Percentiles rank a stretch among this genome's conserved stretches.
Evolutionary conservation across 179 eudicot species (phyloP).

Genomic region (Beta corolliflora): DNA sequence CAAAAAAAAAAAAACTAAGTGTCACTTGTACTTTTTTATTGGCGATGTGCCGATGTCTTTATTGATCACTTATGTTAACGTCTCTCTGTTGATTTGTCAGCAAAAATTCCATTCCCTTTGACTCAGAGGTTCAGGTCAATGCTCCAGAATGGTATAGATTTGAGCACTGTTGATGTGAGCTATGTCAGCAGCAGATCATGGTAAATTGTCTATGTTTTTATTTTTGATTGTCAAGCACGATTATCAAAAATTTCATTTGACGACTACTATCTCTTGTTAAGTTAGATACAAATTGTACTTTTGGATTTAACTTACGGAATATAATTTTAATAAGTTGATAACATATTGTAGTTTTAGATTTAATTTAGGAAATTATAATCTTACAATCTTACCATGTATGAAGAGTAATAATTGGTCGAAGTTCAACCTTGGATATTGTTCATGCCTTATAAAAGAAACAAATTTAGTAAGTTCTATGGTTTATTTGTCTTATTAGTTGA

Average conservation of each 20-base stretch:
- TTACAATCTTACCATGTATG: no score
- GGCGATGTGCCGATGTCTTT: neutral
- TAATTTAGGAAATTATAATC: no score
- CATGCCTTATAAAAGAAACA: no score
- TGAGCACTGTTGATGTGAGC: constrained; percentile 98
- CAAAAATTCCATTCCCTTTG: constrained; percentile 94
- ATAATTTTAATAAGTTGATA: no score
- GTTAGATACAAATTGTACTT: no score
- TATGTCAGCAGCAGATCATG: constrained; percentile 98
- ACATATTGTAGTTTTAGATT: no score
- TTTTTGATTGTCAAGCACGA: no score
- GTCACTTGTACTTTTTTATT: neutral
- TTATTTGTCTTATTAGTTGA: neutral
- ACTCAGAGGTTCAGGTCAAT: constrained; percentile 97
- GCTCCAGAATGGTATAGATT: constrained; percentile 93
- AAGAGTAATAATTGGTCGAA: no score
- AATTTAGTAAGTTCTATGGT: neutral
- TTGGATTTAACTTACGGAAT: no score
- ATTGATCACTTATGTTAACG: neutral
- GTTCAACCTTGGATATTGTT: no score
- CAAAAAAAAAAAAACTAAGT: neutral
- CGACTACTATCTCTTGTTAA: no score
- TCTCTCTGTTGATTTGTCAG: constrained; percentile 43
- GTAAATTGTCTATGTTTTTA: constrained; percentile 36
- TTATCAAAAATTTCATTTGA: no score